phyloP scores from a whole-genome alignment of 2,329 filamentous ascomycete species.

The Calonectria pteridis region DNA sequence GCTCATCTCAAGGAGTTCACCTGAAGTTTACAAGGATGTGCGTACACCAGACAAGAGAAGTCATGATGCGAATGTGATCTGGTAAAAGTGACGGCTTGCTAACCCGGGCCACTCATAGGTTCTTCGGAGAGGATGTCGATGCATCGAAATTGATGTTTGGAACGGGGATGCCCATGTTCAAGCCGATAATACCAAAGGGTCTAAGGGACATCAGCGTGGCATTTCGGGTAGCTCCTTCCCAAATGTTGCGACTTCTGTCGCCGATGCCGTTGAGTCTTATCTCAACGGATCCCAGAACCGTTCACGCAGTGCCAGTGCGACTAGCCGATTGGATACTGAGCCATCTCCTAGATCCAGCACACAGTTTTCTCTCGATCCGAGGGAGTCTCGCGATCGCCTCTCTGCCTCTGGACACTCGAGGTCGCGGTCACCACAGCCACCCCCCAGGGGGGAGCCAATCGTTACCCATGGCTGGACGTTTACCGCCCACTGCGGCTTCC shows the following conservation, averaged over 20 bases:
- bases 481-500: constrained; percentile 87
- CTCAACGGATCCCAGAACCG: constrained; percentile 48
- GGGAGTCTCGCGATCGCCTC: constrained; percentile 51
- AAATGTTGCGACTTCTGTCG: constrained; percentile 57
- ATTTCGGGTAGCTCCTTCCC: constrained; percentile 62
- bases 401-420: constrained; percentile 45
- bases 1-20: constrained; percentile 80
- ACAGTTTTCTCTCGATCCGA: constrained; percentile 43
- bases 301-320: constrained; percentile 56
- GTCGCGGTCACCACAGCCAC: constrained; percentile 38
- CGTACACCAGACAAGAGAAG: constrained; percentile 45
- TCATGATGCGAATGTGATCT: background rate
- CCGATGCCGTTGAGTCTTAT: constrained; percentile 50
- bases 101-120: constrained; percentile 60
- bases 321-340: constrained; percentile 49
- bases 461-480: constrained; percentile 88
- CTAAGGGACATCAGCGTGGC: constrained; percentile 60
- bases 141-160: constrained; percentile 96
- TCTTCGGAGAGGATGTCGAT: constrained; percentile 83
- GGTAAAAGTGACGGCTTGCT: background rate
- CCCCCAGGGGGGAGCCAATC: constrained; percentile 74
- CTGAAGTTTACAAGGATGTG: constrained; percentile 82
- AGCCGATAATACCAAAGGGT: constrained; percentile 52
- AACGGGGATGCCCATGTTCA: constrained; percentile 71
- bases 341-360: constrained; percentile 49